These are phyloP conservation scores for Trichosporon inkin DNA, from an alignment of 1,284 basidiomycete species.

Conservation along the genomic window DNA sequence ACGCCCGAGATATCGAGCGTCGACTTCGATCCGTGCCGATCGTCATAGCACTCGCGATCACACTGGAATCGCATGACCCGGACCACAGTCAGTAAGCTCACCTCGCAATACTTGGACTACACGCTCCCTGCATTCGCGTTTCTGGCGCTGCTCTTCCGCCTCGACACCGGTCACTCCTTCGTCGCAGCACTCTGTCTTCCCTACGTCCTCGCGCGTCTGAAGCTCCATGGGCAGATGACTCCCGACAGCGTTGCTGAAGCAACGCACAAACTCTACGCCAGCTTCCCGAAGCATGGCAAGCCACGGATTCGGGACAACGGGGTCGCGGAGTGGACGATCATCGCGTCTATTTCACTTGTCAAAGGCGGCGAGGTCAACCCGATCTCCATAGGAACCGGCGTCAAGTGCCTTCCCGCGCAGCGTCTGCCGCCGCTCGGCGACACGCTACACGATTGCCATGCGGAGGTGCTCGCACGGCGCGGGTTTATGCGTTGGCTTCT, in stretches of 20 bases:
- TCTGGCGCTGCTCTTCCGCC: too few species aligned
- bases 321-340: conserved; percentile 50
- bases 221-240: not conserved
- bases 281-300: conserved; percentile 44
- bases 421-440: conserved; percentile 69
- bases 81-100: too few species aligned
- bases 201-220: too few species aligned
- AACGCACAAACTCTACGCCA: conserved; percentile 25
- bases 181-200: too few species aligned
- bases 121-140: too few species aligned
- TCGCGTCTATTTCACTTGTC: conserved; percentile 42
- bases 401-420: conserved; percentile 72
- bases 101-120: too few species aligned
- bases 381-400: conserved; percentile 74
- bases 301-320: conserved; percentile 45
- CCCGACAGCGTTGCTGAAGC: conserved; percentile 13
- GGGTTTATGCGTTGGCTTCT: conserved; percentile 76
- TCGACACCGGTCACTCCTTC: too few species aligned
- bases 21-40: too few species aligned
- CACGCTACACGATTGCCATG: conserved; percentile 81
- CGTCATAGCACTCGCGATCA: too few species aligned
- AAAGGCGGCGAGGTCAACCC: conserved; percentile 48
- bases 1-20: not conserved
- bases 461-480: conserved; percentile 79
- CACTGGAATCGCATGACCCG: too few species aligned